phyloP scores from a whole-genome alignment of 2,329 filamentous ascomycete genomes.

The Trichoderma atroviride region DNA sequence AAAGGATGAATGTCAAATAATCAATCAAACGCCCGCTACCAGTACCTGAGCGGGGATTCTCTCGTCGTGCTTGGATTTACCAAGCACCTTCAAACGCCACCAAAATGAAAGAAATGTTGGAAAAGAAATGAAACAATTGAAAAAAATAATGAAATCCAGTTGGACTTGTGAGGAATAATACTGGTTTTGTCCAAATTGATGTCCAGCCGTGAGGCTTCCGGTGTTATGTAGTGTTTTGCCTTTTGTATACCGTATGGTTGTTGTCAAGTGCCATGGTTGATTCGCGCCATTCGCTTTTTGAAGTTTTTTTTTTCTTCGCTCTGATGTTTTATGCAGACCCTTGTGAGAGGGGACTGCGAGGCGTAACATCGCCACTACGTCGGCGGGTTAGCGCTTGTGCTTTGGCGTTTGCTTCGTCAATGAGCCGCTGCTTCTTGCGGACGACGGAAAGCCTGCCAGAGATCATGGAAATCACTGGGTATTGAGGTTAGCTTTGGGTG shows the following conservation, averaged over 20 bases:
- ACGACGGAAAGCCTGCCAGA: slow-evolving; percentile 57
- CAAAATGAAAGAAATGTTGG: neutral
- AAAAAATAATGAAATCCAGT: neutral
- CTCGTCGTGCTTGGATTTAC: slow-evolving; percentile 4
- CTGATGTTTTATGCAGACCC: slow-evolving; percentile 40
- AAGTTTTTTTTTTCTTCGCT: neutral
- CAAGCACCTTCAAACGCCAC: slow-evolving; percentile 19
- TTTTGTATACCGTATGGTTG: slow-evolving; percentile 21
- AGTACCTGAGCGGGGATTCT: slow-evolving; percentile 26
- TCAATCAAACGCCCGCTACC: slow-evolving; percentile 36
- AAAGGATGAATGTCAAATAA: slow-evolving; percentile 32
- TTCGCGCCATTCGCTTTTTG: neutral
- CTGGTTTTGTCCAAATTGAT: slow-evolving; percentile 22
- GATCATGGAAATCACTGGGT: slow-evolving; percentile 65
- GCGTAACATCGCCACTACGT: slow-evolving; percentile 59
- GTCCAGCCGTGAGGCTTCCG: slow-evolving; percentile 27
- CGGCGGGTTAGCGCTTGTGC: slow-evolving; percentile 50
- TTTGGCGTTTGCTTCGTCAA: slow-evolving; percentile 58
- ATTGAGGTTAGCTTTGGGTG: neutral
- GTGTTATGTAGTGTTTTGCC: slow-evolving; percentile 23
- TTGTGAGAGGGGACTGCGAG: slow-evolving; percentile 56
- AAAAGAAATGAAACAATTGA: neutral
- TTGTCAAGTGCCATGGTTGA: slow-evolving; percentile 2
- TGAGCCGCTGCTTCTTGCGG: slow-evolving; percentile 63
- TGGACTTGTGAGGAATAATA: slow-evolving; percentile 5